These are phyloP conservation scores for Lasiodiplodia sp. DNA, from an alignment of 2,329 filamentous ascomycete species.

Conservation along the genomic window DNA sequence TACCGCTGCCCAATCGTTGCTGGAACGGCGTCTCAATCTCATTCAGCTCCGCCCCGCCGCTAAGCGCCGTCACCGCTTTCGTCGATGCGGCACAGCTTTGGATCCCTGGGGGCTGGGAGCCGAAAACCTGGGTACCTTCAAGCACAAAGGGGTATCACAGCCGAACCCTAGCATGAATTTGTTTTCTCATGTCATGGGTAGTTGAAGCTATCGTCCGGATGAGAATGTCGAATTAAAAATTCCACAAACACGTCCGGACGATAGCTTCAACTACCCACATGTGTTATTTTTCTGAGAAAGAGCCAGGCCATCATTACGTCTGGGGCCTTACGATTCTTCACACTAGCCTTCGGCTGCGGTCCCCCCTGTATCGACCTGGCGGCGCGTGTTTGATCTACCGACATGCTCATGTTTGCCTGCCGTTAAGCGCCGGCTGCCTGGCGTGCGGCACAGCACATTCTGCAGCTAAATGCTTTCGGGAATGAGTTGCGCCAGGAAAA, in stretches of 20 bases:
- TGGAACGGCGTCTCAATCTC: background rate
- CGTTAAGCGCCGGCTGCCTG: constrained; percentile 8
- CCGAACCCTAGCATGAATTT: too few species aligned
- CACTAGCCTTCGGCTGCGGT: too few species aligned
- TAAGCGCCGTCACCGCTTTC: background rate
- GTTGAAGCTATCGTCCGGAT: too few species aligned
- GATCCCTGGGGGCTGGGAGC: background rate
- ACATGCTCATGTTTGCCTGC: background rate
- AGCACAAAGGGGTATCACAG: too few species aligned
- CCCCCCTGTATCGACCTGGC: background rate
- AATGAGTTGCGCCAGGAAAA: background rate
- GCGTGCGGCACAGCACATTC: constrained; percentile 13
- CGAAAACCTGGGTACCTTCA: background rate
- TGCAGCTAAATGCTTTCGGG: background rate
- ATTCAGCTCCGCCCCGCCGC: background rate
- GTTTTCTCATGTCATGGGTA: too few species aligned
- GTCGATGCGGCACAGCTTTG: constrained; percentile 14
- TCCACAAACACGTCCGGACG: too few species aligned
- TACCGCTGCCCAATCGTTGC: background rate
- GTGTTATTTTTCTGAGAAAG: too few species aligned
- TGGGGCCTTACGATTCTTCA: too few species aligned
- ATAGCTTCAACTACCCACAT: too few species aligned
- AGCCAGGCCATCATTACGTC: too few species aligned
- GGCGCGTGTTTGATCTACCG: constrained; percentile 12
- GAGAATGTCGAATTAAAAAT: too few species aligned